Evolutionary conservation across 768 basidiomycete genomes (phyloP).

Genomic region (Naganishia onofrii): DNA sequence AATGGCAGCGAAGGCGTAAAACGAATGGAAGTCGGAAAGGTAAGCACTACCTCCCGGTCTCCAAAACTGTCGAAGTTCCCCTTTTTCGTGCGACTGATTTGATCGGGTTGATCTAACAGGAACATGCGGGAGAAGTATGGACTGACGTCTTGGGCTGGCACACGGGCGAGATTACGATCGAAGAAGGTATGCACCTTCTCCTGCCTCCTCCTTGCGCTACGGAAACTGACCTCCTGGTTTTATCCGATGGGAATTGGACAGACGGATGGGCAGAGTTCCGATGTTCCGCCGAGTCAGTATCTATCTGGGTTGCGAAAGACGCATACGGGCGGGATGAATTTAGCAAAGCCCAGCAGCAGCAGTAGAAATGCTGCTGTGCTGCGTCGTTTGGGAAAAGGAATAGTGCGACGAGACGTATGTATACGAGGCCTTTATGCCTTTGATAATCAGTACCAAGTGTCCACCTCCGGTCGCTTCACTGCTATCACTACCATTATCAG

Average conservation of each 20-base stretch:
- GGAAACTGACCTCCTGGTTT: constrained; percentile 18
- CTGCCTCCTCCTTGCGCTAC: background rate
- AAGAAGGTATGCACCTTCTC: constrained; percentile 43
- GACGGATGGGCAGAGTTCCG: constrained; percentile 57
- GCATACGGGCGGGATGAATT: constrained; percentile 55
- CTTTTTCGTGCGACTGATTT: background rate
- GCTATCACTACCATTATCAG: background rate
- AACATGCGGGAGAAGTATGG: constrained; percentile 56
- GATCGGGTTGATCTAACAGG: constrained; percentile 36
- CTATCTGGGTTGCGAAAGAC: constrained; percentile 55
- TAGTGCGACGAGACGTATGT: background rate
- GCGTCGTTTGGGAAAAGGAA: too few relatives aligned
- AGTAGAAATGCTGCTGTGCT: too few relatives aligned
- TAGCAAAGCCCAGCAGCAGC: constrained; percentile 36
- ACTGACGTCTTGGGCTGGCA: constrained; percentile 57
- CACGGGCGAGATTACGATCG: constrained; percentile 55
- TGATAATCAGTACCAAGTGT: too few relatives aligned
- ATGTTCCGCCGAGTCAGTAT: constrained; percentile 52
- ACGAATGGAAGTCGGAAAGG: constrained; percentile 54
- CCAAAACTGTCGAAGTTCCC: too few relatives aligned
- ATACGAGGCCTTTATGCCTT: too few relatives aligned
- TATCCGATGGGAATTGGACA: background rate
- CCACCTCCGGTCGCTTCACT: too few relatives aligned
- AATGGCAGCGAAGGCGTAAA: constrained; percentile 52
- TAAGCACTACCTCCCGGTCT: background rate